phyloP scores from a whole-genome alignment of 1,284 basidiomycete species.

The Ceratorhiza oryzae-sativae region DNA sequence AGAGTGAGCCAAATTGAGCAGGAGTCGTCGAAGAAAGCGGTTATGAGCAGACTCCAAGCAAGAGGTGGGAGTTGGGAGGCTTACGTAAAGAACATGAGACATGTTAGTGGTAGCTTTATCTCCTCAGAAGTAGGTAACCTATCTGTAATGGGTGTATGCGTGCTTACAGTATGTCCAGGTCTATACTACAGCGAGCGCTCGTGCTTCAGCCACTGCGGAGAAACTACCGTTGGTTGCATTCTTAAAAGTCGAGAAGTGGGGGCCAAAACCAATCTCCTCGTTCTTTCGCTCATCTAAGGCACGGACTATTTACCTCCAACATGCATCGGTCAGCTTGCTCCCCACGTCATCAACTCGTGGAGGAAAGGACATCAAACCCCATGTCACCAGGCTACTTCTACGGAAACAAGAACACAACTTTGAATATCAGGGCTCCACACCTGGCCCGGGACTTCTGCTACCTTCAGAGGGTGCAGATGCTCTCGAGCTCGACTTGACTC shows the following conservation, averaged over 20 bases:
- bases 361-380: slow-evolving; percentile 19
- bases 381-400: not conserved
- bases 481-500: slow-evolving; percentile 20
- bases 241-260: not conserved
- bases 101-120: not conserved
- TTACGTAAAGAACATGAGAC: slow-evolving; percentile 1
- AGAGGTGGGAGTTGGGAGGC: slow-evolving; percentile 26
- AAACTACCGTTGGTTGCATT: slow-evolving; percentile 1
- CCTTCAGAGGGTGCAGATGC: slow-evolving; percentile 13
- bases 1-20: not conserved
- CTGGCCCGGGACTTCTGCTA: not conserved
- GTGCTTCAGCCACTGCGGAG: not conserved
- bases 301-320: not conserved
- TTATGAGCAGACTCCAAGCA: not conserved
- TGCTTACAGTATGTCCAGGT: not conserved
- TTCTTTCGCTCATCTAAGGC: slow-evolving; percentile 25
- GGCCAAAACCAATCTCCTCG: not conserved
- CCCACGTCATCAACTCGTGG: slow-evolving; percentile 10
- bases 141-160: not conserved
- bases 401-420: not conserved
- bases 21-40: slow-evolving; percentile 28
- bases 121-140: slow-evolving; percentile 1
- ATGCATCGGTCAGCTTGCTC: not conserved
- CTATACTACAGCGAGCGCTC: not conserved
- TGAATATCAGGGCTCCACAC: not conserved